phyloP scores from a whole-genome alignment of 2,329 filamentous ascomycete genomes.

The Venturia carpophila region DNA sequence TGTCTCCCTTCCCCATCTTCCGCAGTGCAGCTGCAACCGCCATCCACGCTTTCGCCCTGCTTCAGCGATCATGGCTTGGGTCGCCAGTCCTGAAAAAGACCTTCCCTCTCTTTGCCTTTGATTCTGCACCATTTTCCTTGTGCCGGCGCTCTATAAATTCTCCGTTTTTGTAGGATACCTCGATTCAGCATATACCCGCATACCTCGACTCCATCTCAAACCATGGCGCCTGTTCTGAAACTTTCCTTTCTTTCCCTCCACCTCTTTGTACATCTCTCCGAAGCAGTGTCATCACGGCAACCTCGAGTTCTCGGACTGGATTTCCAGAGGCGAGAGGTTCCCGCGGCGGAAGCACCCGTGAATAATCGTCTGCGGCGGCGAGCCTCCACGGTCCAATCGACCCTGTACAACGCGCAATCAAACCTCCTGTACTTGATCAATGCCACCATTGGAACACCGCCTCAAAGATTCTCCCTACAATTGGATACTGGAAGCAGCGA shows the following conservation, averaged over 20 bases:
- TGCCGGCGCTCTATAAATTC: background rate
- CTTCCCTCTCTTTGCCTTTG: background rate
- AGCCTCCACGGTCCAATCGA: background rate
- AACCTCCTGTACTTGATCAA: constrained; percentile 48
- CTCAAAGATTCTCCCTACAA: constrained; percentile 47
- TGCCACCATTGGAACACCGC: constrained; percentile 49
- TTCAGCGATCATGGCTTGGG: background rate
- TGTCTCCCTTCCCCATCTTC: background rate
- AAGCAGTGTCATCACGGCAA: background rate
- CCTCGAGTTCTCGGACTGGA: constrained; percentile 14
- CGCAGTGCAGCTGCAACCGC: background rate
- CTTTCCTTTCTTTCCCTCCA: background rate
- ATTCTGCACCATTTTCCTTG: background rate
- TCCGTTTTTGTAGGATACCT: background rate
- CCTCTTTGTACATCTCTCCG: background rate
- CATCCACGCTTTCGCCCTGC: background rate
- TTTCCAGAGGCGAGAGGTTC: constrained; percentile 8
- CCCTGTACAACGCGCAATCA: constrained; percentile 17
- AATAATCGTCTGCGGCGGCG: constrained; percentile 2
- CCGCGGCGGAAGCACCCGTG: background rate
- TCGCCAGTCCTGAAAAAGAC: background rate
- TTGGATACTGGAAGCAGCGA: constrained; percentile 58
- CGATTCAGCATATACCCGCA: background rate
- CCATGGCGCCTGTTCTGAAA: background rate
- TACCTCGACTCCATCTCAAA: background rate